These are phyloP conservation scores for Nothophoma quercina DNA, from an alignment of 2,329 filamentous ascomycete species.

Conservation along the genomic window DNA sequence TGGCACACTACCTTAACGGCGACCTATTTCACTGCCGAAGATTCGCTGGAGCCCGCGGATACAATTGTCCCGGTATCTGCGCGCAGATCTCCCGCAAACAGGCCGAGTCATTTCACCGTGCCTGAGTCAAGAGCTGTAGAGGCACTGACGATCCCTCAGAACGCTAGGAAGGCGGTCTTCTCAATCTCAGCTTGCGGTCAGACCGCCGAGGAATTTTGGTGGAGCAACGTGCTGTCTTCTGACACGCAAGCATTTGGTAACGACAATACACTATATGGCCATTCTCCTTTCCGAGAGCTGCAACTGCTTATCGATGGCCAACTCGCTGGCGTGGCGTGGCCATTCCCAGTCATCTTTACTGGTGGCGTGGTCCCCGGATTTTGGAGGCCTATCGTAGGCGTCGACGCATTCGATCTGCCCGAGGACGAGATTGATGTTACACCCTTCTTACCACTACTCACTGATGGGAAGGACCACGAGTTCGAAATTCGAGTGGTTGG, in stretches of 20 bases:
- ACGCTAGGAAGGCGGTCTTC: conserved; percentile 73
- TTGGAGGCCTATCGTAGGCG: conserved; percentile 79
- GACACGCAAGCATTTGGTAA: conserved; percentile 66
- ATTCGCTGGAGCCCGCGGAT: conserved; percentile 61
- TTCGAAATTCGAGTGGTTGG: conserved; percentile 74
- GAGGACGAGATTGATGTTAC: conserved; percentile 86
- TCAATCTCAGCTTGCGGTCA: conserved; percentile 82
- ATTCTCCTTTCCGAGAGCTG: conserved; percentile 79
- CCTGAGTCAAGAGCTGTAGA: conserved; percentile 69
- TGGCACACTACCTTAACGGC: conserved; percentile 79
- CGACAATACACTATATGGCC: conserved; percentile 68
- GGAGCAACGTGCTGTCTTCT: conserved; percentile 74
- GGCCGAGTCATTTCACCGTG: conserved; percentile 71
- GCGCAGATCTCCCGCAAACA: conserved; percentile 57
- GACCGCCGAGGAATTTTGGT: conserved; percentile 83
- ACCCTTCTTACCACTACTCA: conserved; percentile 74
- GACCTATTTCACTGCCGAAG: conserved; percentile 68
- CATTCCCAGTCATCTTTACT: conserved; percentile 83
- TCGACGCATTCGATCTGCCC: conserved; percentile 78
- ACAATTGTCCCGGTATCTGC: conserved; percentile 72
- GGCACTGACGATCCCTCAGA: conserved; percentile 68
- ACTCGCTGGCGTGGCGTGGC: conserved; percentile 79
- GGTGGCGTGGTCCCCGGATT: conserved; percentile 79
- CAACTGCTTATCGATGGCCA: conserved; percentile 77
- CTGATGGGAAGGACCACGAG: conserved; percentile 69